A percentile compares a stretch with the other conserved stretches of the same genome.
Conservation (phyloP, 2,329 filamentous ascomycete genomes). For the Didymella pomorum region DNA sequence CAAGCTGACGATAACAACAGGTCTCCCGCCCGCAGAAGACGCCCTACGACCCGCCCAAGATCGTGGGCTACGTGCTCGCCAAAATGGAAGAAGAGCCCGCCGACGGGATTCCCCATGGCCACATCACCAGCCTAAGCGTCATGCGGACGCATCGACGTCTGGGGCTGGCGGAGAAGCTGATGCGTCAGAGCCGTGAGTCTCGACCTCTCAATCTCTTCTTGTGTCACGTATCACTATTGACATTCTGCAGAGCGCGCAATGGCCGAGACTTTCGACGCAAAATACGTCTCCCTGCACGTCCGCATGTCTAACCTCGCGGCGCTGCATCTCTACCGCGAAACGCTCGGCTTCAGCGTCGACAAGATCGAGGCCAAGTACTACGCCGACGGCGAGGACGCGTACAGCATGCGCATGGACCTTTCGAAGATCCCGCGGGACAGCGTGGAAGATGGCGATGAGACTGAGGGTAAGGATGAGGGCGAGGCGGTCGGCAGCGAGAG, state of each 20-base stretch:
- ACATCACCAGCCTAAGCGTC: conserved; percentile 93
- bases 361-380: conserved; percentile 87
- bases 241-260: conserved; percentile 79
- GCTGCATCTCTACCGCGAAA: conserved; percentile 85
- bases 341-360: conserved; percentile 39
- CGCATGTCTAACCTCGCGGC: conserved; percentile 93
- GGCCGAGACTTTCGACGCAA: conserved; percentile 90
- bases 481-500: conserved; percentile 50
- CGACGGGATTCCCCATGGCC: conserved; percentile 90
- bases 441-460: conserved; percentile 52
- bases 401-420: conserved; percentile 90
- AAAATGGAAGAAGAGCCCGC: conserved; percentile 99
- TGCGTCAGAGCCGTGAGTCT: conserved; percentile 85
- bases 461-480: conserved; percentile 51
- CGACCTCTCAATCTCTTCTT: too few species aligned
- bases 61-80: conserved; percentile 97
- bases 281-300: conserved; percentile 95
- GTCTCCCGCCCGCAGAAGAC: conserved; percentile 79
- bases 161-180: conserved; percentile 95
- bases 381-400: conserved; percentile 96
- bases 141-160: conserved; percentile 94
- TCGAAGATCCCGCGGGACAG: conserved; percentile 60
- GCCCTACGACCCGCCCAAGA: conserved; percentile 90
- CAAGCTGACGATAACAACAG: conserved; percentile 31
- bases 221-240: too few species aligned